phyloP scores from a whole-genome alignment of 1,139 yeast species.

The Blastobotrys proliferans region DNA sequence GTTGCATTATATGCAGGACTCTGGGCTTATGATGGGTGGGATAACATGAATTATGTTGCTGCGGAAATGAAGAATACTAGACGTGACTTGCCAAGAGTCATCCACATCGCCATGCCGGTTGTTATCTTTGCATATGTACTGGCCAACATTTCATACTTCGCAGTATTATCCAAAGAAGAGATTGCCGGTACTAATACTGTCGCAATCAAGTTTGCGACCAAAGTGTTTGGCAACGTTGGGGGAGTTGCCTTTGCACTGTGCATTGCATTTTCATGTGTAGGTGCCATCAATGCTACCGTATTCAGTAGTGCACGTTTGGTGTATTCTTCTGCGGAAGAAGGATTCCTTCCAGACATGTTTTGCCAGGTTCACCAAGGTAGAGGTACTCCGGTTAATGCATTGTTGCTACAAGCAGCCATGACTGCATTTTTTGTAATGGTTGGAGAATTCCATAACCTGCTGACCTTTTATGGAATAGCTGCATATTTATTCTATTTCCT shows the following conservation, averaged over 20 bases:
- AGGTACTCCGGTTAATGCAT: constrained; percentile 37
- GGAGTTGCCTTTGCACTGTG: constrained; percentile 34
- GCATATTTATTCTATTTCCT: constrained; percentile 39
- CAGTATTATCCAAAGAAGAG: constrained; percentile 34
- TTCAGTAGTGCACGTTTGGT: constrained; percentile 39
- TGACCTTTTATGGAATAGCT: constrained; percentile 41
- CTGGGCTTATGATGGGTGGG: constrained; percentile 48
- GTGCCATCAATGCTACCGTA: constrained; percentile 41
- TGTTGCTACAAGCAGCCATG: constrained; percentile 33
- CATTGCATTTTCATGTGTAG: constrained; percentile 39
- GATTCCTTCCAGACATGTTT: constrained; percentile 35
- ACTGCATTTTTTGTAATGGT: constrained; percentile 33
- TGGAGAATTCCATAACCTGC: constrained; percentile 37
- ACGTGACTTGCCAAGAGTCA: constrained; percentile 39
- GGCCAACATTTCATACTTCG: constrained; percentile 39
- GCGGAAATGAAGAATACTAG: constrained; percentile 40
- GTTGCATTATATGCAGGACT: constrained; percentile 41
- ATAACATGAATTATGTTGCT: constrained; percentile 40
- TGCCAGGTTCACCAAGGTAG: constrained; percentile 27
- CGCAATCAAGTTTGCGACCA: constrained; percentile 36
- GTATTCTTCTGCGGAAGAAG: constrained; percentile 38
- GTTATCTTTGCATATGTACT: constrained; percentile 37
- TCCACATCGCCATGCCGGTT: constrained; percentile 40
- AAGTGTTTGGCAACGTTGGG: constrained; percentile 33
- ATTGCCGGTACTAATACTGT: constrained; percentile 37